A percentile compares a stretch with the other conserved stretches of the same genome.
phyloP scores from a whole-genome alignment of 345 rosid species.

The Citrus unshiu region DNA sequence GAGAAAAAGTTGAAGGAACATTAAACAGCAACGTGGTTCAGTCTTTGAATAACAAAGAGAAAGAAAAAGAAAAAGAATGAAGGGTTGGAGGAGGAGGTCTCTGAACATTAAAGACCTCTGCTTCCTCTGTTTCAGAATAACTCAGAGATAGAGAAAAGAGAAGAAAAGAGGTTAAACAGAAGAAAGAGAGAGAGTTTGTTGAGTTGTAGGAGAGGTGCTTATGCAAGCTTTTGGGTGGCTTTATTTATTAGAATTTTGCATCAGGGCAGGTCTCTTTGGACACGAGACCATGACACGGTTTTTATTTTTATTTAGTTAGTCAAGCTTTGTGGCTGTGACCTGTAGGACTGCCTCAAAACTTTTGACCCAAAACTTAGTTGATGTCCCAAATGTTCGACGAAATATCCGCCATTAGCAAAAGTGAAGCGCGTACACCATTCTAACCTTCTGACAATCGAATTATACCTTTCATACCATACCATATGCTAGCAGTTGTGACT shows the following conservation, averaged over 20 bases:
- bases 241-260: conserved; percentile 29
- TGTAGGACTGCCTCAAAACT: too few relatives aligned
- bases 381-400: too few relatives aligned
- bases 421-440: too few relatives aligned
- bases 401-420: too few relatives aligned
- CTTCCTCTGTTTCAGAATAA: conserved; percentile 48
- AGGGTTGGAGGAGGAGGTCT: conserved; percentile 22
- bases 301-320: too few relatives aligned
- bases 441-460: too few relatives aligned
- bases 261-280: too few relatives aligned
- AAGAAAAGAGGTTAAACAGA: background rate
- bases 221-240: conserved; percentile 21
- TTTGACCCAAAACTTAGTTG: too few relatives aligned
- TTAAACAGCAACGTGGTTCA: conserved; percentile 12
- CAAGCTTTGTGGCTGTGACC: too few relatives aligned
- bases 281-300: too few relatives aligned
- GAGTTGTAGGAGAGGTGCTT: background rate
- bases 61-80: conserved; percentile 11
- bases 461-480: too few relatives aligned
- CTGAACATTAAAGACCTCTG: conserved; percentile 38
- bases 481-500: too few relatives aligned
- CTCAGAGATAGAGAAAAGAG: conserved; percentile 14
- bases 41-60: conserved; percentile 14
- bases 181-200: background rate
- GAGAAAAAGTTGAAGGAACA: conserved; percentile 12